Evolutionary conservation across 2,329 filamentous ascomycete genomes (phyloP).

Genomic region (Aphanoascus verrucosus): DNA sequence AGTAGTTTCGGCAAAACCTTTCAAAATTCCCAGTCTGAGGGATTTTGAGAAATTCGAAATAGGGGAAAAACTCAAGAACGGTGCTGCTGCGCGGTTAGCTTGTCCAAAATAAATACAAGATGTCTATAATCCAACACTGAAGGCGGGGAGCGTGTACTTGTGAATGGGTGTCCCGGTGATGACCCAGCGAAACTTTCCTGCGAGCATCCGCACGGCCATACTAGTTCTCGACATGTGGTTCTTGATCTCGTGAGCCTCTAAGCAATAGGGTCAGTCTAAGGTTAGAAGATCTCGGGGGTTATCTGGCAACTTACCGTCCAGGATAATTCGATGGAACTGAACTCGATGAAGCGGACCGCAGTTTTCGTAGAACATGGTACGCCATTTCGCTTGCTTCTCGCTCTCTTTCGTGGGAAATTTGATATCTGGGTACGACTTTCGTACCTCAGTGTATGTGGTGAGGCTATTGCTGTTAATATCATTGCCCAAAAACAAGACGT

Average conservation of each 20-base stretch:
- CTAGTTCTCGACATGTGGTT: constrained; percentile 27
- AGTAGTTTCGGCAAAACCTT: constrained; percentile 10
- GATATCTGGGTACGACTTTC: constrained; percentile 25
- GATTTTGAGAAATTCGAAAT: constrained; percentile 30
- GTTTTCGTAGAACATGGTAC: constrained; percentile 18
- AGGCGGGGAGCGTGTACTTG: constrained; percentile 22
- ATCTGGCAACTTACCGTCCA: constrained; percentile 25
- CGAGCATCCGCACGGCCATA: constrained; percentile 28
- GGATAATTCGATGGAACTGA: constrained; percentile 31
- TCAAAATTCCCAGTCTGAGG: constrained; percentile 20
- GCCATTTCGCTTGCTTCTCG: constrained; percentile 21
- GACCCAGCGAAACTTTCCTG: constrained; percentile 30
- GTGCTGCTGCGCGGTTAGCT: constrained; percentile 16
- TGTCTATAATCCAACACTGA: neutral
- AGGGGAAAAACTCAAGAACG: constrained; percentile 31
- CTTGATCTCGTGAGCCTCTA: constrained; percentile 30
- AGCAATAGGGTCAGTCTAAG: neutral
- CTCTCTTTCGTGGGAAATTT: constrained; percentile 17
- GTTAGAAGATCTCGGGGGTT: neutral
- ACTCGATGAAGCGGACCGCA: constrained; percentile 28
- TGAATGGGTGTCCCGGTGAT: constrained; percentile 32
- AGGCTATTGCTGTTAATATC: constrained; percentile 20
- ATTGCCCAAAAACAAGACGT: neutral
- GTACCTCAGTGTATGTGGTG: constrained; percentile 32
- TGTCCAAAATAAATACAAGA: neutral